Base-by-base conservation (phyloP, 805 yeast species). In the Myxozyma geophila region DNA sequence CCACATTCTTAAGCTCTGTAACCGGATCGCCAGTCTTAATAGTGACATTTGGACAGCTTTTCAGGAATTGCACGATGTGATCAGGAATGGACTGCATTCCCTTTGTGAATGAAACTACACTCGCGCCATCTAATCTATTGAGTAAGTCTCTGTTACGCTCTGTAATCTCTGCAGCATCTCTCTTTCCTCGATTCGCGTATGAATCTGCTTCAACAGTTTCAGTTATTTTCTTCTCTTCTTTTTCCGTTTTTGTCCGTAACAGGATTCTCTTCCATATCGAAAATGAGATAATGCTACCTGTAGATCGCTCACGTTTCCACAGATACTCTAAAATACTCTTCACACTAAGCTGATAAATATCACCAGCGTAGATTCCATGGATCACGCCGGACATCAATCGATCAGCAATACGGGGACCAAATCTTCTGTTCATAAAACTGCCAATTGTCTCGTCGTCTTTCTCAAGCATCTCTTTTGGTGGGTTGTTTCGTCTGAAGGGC, bases 291-390 rank as follows among this genome's bases (percentile, higher is more conserved):
- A 64, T 50, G 19, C 67, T 60, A 2, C 67, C 67, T 15, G 44
- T 33, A 2, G 57, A 21, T 33, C 46, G 50, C 36, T 64, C 67
- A 10, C 59, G 47, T 41, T 54, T 47, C 67, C 67, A 60, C 15
- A 60, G 44, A 46, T 52, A 58, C 48, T 50, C 63, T 6, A 66
- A 37, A 6, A 59, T 37, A 39, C 63, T 56, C 44, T 58, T 41
- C 35, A 68, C 85, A 77, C 96, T 89, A 54, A 93, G 75, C 60
- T 83, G 78, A 6, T 80, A 71, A 1, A 85, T 80, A 74, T 92
- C 96, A n/a, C 90, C 95, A 0, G 96, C 97, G 74, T 92, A 93
- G 0, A 95, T 86, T 0, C 99, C 99, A 72, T 92, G 91, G 73
- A 88, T 79, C 3, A 92, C 77, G 0, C 97, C 98, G 75, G 96